Evolutionary conservation across 805 yeast species (phyloP), one percentile per base, ranked within the genome.

Genomic region (Clavispora asparagi): DNA sequence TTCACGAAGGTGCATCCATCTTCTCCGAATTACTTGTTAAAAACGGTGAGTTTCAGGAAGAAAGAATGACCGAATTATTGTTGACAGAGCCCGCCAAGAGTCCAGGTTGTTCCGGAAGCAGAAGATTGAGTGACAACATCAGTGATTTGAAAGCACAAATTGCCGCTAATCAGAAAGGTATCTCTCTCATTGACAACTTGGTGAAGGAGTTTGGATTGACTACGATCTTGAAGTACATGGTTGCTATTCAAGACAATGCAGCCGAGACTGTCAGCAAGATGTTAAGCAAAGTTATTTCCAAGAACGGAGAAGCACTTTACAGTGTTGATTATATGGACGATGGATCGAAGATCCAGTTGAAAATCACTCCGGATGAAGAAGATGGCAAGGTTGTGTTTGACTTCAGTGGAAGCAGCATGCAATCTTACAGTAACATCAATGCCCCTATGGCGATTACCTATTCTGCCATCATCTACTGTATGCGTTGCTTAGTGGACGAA

Each of bases 1-100:
- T 81, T 73, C 91, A 91, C 60, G 97, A 91, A 66, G 98, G 97
- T 39, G 97, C 96, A 2, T 80, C 87, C 3, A 89, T 92, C 31
- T 77, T 80, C 57, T 83, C 94, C 1, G 91, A 85, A 60, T 73
- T 86, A 49, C 72, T 92, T 13, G 92, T 90, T 7, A 43, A 50
- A 6, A 70, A 77, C 44, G 95, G 95, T 3, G 70, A 68, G 39
- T 91, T 91, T 61, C 90, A 90, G 58, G 89, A 86, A 52, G 85
- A 74, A 13, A 76, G 81, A 9, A 79, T 91, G 43, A 76, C 81
- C 12, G 73, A 78, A 42, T 59, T 85, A 19, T 68, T 92, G 44
- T 71, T 83, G 37, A 77, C 74, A 12, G 85, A 86, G 47, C 97
- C 97, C 0, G 86, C 95, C 0, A 73, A 81, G 55, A 79, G 74